phyloP scores from a whole-genome alignment of 352 stramenopile species.

The Thalassiosira livingstoniorum region DNA sequence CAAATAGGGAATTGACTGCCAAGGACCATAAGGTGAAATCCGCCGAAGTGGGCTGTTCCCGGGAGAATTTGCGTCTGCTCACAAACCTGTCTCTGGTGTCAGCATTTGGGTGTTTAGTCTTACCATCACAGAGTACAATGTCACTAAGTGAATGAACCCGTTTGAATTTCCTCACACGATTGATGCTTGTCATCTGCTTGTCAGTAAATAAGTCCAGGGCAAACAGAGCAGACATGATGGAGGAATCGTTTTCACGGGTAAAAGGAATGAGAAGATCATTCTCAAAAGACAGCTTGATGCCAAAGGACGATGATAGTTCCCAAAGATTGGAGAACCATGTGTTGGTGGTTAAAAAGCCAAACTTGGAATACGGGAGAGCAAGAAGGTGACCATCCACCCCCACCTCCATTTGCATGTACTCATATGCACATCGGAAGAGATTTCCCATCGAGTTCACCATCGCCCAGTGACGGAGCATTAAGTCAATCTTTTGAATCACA shows the following conservation, averaged over 20 bases:
- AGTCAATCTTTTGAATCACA: not conserved
- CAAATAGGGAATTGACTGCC: no score
- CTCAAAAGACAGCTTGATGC: not conserved
- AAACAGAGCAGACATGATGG: not conserved
- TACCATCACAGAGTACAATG: not conserved
- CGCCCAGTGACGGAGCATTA: not conserved
- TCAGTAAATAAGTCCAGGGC: no score
- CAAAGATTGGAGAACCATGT: conserved; percentile 31
- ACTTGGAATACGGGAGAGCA: not conserved
- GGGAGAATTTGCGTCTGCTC: not conserved
- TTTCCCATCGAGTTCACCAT: not conserved
- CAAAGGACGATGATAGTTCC: not conserved
- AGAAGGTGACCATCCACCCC: conserved; percentile 14
- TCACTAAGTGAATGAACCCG: conserved; percentile 9
- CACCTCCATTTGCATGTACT: conserved; percentile 5
- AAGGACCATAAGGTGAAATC: conserved; percentile 17
- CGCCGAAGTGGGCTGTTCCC: conserved; percentile 1
- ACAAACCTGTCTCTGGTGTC: not conserved
- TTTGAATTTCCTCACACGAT: conserved; percentile 13
- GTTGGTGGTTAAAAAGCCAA: conserved; percentile 1
- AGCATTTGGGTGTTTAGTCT: not conserved
- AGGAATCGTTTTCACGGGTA: not conserved
- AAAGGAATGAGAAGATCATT: not conserved
- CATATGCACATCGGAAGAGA: not conserved
- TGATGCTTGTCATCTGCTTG: not conserved